Evolutionary conservation across 2,329 filamentous ascomycete genomes (phyloP).

Genomic region (Mycocentrospora acerina): DNA sequence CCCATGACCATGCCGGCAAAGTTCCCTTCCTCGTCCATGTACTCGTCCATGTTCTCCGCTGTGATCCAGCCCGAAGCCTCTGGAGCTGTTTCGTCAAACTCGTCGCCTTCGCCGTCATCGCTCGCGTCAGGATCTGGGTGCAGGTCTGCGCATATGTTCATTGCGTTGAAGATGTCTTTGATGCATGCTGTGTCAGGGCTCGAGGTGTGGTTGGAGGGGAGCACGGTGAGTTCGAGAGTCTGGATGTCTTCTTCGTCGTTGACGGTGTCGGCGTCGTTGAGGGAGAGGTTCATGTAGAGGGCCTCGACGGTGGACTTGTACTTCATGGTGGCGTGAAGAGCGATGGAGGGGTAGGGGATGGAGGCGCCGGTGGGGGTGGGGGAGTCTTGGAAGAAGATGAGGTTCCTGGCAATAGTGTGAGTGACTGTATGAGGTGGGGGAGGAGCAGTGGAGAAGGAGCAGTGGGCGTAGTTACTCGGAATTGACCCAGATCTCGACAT

Average conservation of each 20-base stretch:
- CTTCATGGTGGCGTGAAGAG: constrained; percentile 72
- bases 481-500: constrained; percentile 51
- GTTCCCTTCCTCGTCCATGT: constrained; percentile 47
- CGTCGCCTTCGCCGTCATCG: constrained; percentile 57
- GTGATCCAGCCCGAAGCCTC: constrained; percentile 85
- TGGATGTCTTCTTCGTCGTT: constrained; percentile 65
- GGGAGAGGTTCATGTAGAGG: constrained; percentile 41
- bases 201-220: constrained; percentile 49
- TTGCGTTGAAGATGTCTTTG: constrained; percentile 64
- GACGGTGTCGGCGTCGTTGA: constrained; percentile 55
- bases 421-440: neutral
- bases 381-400: constrained; percentile 64
- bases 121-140: constrained; percentile 69
- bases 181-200: constrained; percentile 35
- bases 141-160: constrained; percentile 73
- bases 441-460: too few relatives aligned
- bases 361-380: constrained; percentile 61
- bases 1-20: constrained; percentile 35
- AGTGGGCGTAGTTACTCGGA: constrained; percentile 40
- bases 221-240: constrained; percentile 67
- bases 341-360: constrained; percentile 73
- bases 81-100: constrained; percentile 58
- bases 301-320: constrained; percentile 41
- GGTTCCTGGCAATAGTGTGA: constrained; percentile 42
- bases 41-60: constrained; percentile 84